Percentiles rank a stretch among this genome's conserved stretches.
Evolutionary conservation across 1,284 basidiomycete genomes (phyloP).

Genomic region (Thelephora terrestris): DNA sequence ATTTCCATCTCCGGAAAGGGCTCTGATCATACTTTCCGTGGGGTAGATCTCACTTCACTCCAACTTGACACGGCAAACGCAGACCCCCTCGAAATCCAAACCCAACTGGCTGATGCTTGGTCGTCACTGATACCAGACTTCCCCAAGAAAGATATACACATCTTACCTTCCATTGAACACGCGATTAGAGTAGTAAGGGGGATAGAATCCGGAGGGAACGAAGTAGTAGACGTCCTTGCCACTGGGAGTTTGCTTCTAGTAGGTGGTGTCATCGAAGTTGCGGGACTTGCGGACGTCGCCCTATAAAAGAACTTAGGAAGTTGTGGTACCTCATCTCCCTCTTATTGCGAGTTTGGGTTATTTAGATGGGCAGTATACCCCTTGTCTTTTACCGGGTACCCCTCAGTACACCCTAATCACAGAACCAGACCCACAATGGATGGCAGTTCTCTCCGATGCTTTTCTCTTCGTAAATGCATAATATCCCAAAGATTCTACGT

Average conservation of each 20-base stretch:
- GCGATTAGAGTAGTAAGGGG: slow-evolving; percentile 57
- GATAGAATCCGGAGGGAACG: slow-evolving; percentile 22
- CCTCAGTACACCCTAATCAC: no score
- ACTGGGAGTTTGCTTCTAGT: slow-evolving; percentile 92
- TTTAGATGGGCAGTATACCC: no score
- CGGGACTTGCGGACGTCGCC: slow-evolving; percentile 59
- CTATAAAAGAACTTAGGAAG: slow-evolving; percentile 20
- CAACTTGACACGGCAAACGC: slow-evolving; percentile 58
- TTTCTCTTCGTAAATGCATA: no score
- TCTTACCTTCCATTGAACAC: slow-evolving; percentile 85
- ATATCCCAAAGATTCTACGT: no score
- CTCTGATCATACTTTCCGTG: slow-evolving; percentile 5
- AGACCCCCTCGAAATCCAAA: slow-evolving; percentile 63
- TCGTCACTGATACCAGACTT: slow-evolving; percentile 50
- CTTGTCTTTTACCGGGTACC: no score
- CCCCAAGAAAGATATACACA: slow-evolving; percentile 53
- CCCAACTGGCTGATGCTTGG: slow-evolving; percentile 73
- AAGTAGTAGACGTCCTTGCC: slow-evolving; percentile 61
- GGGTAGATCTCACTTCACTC: slow-evolving; percentile 62
- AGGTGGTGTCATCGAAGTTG: slow-evolving; percentile 90
- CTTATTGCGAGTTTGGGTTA: no score
- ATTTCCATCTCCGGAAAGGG: neutral
- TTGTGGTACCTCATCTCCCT: no score
- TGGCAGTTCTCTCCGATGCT: no score
- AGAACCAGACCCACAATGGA: no score